Conservation (phyloP, 352 stramenopile genomes). For the Phytophthora pinifolia region DNA sequence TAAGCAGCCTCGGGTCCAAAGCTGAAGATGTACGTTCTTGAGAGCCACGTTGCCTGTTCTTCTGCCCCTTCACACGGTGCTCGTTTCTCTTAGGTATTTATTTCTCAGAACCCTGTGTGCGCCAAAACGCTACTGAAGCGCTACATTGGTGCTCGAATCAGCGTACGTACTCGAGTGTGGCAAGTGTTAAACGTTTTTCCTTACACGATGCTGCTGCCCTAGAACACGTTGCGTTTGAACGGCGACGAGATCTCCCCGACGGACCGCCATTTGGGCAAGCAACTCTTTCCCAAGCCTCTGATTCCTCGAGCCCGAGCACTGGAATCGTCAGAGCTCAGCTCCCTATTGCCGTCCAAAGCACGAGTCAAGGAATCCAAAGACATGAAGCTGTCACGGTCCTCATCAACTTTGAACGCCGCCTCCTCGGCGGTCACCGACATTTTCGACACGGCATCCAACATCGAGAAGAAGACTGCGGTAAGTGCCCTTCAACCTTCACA, state of each 20-base stretch:
- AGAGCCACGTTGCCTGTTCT: neutral
- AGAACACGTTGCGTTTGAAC: conserved; percentile 70
- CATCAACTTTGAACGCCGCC: conserved; percentile 6
- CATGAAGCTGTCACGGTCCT: conserved; percentile 11
- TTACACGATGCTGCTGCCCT: neutral
- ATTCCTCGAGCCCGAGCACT: conserved; percentile 3
- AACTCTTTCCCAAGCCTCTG: conserved; percentile 54
- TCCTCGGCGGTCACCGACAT: conserved; percentile 43
- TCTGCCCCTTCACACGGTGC: neutral
- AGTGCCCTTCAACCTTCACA: neutral
- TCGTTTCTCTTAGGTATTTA: conserved; percentile 43
- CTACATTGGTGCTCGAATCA: conserved; percentile 54
- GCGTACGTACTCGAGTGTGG: conserved; percentile 29
- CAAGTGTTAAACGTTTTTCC: neutral
- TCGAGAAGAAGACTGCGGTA: conserved; percentile 56
- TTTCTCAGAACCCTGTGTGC: conserved; percentile 63
- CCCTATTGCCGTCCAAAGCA: conserved; percentile 11
- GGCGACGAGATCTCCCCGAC: conserved; percentile 53
- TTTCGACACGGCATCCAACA: conserved; percentile 42
- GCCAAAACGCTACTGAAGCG: conserved; percentile 49
- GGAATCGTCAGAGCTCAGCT: conserved; percentile 12
- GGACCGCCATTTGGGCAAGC: conserved; percentile 47
- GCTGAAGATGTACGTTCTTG: conserved; percentile 56
- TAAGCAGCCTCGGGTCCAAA: conserved; percentile 48
- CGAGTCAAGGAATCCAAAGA: conserved; percentile 31